Percentiles rank a stretch among this genome's conserved stretches.
These are phyloP conservation scores for Hypoxylon sp. DNA, from an alignment of 2,329 filamentous ascomycete species.

Conservation along the genomic window DNA sequence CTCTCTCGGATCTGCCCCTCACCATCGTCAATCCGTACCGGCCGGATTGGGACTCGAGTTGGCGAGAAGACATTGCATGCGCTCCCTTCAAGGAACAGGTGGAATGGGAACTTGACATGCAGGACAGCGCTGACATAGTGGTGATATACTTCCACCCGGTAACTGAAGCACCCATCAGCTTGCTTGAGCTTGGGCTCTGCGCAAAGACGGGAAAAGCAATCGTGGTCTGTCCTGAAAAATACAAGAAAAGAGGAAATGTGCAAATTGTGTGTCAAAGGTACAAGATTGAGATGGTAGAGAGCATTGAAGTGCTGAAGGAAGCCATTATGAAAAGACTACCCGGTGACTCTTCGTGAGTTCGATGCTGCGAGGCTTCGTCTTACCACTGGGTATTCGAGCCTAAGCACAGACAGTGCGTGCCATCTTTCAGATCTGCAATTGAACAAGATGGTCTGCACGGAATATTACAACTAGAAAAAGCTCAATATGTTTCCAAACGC, in stretches of 20 bases:
- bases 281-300: slow-evolving; percentile 61
- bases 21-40: slow-evolving; percentile 72
- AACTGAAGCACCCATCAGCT: slow-evolving; percentile 69
- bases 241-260: slow-evolving; percentile 73
- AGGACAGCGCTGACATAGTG: slow-evolving; percentile 67
- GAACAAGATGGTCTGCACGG: not conserved
- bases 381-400: slow-evolving; percentile 13
- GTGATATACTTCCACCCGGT: slow-evolving; percentile 69
- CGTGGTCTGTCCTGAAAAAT: slow-evolving; percentile 67
- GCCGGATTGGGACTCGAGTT: slow-evolving; percentile 68
- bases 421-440: not conserved
- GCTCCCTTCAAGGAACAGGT: slow-evolving; percentile 65
- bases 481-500: not conserved
- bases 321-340: slow-evolving; percentile 55
- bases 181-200: slow-evolving; percentile 73
- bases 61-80: slow-evolving; percentile 65
- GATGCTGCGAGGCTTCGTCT: not conserved
- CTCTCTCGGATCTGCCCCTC: slow-evolving; percentile 62
- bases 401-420: not conserved
- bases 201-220: slow-evolving; percentile 62
- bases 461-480: not conserved
- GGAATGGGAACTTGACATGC: slow-evolving; percentile 72
- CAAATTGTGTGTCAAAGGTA: slow-evolving; percentile 68
- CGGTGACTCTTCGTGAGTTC: slow-evolving; percentile 5
- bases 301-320: slow-evolving; percentile 58